phyloP scores from a whole-genome alignment of 768 basidiomycete genomes.

The Mycena vulgaris region DNA sequence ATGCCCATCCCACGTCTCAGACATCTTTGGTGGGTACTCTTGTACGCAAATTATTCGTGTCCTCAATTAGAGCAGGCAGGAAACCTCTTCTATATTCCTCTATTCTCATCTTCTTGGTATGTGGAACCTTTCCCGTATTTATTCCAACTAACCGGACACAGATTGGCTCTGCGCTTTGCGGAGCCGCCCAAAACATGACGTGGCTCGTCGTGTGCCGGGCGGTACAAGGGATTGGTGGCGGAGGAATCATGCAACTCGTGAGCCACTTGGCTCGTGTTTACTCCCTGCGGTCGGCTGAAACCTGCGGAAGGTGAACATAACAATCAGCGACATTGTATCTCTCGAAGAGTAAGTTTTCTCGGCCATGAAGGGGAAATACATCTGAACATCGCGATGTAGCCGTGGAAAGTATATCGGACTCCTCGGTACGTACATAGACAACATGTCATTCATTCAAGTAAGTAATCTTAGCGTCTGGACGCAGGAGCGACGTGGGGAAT shows the following conservation, averaged over 20 bases:
- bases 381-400: constrained; percentile 50
- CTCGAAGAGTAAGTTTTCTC: constrained; percentile 73
- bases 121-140: constrained; percentile 26
- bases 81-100: constrained; percentile 80
- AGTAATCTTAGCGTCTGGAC: neutral
- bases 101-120: constrained; percentile 79
- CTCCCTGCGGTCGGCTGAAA: neutral
- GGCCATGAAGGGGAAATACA: neutral
- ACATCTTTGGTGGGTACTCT: constrained; percentile 33
- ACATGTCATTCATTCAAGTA: neutral
- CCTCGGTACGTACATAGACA: constrained; percentile 56
- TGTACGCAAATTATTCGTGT: neutral
- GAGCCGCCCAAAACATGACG: constrained; percentile 83
- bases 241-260: constrained; percentile 82
- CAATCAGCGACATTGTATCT: constrained; percentile 87
- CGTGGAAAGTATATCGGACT: constrained; percentile 86
- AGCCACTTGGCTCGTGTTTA: constrained; percentile 21
- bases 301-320: constrained; percentile 71
- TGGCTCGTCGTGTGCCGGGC: constrained; percentile 86
- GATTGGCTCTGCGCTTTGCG: constrained; percentile 87
- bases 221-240: constrained; percentile 88
- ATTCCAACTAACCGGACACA: constrained; percentile 42
- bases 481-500: constrained; percentile 81
- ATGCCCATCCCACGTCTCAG: constrained; percentile 12
- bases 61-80: constrained; percentile 56